Base-by-base conservation (phyloP, 2,329 filamentous ascomycete species). In the Colletotrichum kahawae region DNA sequence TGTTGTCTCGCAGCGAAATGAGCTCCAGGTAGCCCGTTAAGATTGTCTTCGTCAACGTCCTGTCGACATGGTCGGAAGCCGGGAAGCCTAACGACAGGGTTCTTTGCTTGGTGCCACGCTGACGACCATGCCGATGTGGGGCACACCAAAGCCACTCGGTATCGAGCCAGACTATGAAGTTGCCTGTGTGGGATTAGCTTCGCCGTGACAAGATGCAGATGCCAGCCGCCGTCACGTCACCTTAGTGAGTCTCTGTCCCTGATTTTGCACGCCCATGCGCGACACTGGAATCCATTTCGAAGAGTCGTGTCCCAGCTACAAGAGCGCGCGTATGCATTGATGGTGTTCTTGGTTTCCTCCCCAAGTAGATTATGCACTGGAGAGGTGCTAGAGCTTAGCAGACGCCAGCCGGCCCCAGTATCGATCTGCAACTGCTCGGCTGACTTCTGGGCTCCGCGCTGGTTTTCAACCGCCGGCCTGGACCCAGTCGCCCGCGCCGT, bases 371-470 rank as follows among this genome's bases (percentile, higher is more conserved):
- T 51, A 51, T 21, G 43, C 43, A 51, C 43, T 13, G 10, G 43
- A 51, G 43, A 51, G 43, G n/a, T 51, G 43, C 6, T 21, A 13
- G 43, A 51, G n/a, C 21, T 21, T 13, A 51, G 43, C 43, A 51
- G n/a, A 51, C 43, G 21, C n/a, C 43, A 51, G 43, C 43, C 48
- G n/a, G 29, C 64, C 29, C 62, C 62, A 51, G 69, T 31, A 33
- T 54, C 68, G 69, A 72, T 68, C 56, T 57, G 54, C 63, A 36
- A 33, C 68, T 56, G 16, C 63, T 59, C 43, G 63, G 63, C 69
- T 75, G 69, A 59, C 57, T 63, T 75, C 38, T 67, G 72, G 38
- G 57, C 64, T 70, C 73, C 54, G 33, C 57, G 51, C 34, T 63
- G 70, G 63, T 73, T 38, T 48, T 38, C 36, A 24, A 38, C 18